Evolutionary conservation across 1,284 basidiomycete species (phyloP).

Genomic region (Amylostereum areolatum): DNA sequence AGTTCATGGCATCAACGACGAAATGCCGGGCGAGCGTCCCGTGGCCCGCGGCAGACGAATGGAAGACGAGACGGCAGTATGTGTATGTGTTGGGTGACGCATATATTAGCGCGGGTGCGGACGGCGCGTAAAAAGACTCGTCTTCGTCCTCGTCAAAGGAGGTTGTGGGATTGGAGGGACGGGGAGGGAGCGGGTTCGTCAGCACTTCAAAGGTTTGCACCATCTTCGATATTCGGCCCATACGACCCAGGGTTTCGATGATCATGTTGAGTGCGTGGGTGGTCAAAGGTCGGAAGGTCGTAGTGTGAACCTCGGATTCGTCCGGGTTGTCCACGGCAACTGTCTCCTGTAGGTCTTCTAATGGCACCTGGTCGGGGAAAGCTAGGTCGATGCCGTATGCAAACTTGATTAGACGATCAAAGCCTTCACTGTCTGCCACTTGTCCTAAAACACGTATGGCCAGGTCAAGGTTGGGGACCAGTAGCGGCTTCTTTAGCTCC

Average conservation of each 20-base stretch:
- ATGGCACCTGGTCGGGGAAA: constrained; percentile 57
- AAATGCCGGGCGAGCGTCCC: constrained; percentile 62
- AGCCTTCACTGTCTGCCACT: constrained; percentile 45
- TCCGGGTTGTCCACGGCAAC: constrained; percentile 5
- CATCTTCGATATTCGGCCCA: constrained; percentile 55
- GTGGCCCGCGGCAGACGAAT: constrained; percentile 43
- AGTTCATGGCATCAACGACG: constrained; percentile 46
- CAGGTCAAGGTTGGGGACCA: constrained; percentile 56
- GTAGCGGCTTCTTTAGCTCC: constrained; percentile 37
- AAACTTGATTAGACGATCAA: constrained; percentile 51
- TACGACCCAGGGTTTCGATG: constrained; percentile 59
- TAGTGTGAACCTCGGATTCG: constrained; percentile 9
- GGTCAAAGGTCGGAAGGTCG: constrained; percentile 28
- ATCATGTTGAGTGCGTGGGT: constrained; percentile 64
- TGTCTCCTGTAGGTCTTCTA: constrained; percentile 27
- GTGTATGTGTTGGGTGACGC: constrained; percentile 67
- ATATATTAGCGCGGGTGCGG: constrained; percentile 32
- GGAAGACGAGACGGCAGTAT: constrained; percentile 53
- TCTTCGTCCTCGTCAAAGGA: constrained; percentile 66
- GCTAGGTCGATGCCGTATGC: constrained; percentile 70
- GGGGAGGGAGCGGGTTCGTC: constrained; percentile 55
- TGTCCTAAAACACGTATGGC: constrained; percentile 62
- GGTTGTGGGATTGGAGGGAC: constrained; percentile 37
- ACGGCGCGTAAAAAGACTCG: constrained; percentile 37
- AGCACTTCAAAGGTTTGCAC: constrained; percentile 72